These are phyloP conservation scores for Globisporangium middletonii DNA, from an alignment of 352 stramenopile species.

Conservation along the genomic window DNA sequence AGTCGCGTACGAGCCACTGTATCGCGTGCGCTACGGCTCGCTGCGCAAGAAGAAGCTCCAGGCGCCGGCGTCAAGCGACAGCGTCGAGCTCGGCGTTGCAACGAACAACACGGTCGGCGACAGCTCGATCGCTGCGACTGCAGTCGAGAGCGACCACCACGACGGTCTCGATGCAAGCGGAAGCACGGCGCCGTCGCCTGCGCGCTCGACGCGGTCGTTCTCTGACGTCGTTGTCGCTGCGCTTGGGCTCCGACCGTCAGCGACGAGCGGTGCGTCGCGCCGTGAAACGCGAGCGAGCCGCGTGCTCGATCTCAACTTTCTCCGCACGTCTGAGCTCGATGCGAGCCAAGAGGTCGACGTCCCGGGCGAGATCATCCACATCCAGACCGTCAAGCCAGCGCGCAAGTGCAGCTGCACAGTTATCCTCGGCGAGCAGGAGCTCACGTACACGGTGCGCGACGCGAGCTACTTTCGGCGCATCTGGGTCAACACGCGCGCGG, in stretches of 20 bases:
- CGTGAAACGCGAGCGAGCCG: conserved; percentile 7
- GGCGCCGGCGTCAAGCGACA: conserved; percentile 6
- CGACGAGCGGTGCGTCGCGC: background rate
- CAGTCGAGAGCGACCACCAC: conserved; percentile 5
- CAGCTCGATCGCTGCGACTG: background rate
- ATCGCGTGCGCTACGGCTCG: conserved; percentile 45
- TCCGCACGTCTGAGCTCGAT: conserved; percentile 30
- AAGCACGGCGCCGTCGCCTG: background rate
- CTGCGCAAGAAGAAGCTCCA: conserved; percentile 34
- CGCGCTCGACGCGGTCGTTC: background rate
- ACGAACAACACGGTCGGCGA: background rate
- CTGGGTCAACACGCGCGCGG: conserved; percentile 45
- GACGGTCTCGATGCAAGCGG: background rate
- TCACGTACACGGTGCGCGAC: conserved; percentile 66
- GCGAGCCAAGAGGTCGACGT: conserved; percentile 58
- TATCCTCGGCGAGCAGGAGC: conserved; percentile 55
- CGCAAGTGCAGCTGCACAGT: conserved; percentile 60
- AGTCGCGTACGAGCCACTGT: conserved; percentile 57
- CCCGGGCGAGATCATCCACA: conserved; percentile 65
- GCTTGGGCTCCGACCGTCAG: background rate
- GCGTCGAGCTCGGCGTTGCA: conserved; percentile 2
- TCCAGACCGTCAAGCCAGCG: conserved; percentile 45
- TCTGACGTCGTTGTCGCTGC: background rate
- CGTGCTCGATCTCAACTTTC: conserved; percentile 25
- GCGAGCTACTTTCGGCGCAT: conserved; percentile 68